These are phyloP conservation scores for Lichtheimia corymbifera DNA, from an alignment of 371 early-diverging fungal species.

Conservation along the genomic window DNA sequence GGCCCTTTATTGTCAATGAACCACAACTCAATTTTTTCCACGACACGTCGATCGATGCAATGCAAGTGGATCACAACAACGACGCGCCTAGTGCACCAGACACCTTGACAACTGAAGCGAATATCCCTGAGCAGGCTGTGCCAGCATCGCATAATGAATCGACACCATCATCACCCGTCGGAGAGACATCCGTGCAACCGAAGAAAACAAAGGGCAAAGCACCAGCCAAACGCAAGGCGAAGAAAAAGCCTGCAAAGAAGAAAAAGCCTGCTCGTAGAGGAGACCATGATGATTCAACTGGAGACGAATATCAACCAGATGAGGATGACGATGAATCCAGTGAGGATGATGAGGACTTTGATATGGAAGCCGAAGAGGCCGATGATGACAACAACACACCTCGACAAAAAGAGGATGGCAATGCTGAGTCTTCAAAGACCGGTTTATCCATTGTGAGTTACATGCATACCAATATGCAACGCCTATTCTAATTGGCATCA, in stretches of 20 bases:
- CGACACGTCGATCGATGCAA: not conserved
- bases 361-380: slow-evolving; percentile 20
- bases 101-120: not conserved
- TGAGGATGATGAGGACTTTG: slow-evolving; percentile 12
- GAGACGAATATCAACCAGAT: slow-evolving; percentile 6
- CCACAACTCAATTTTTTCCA: slow-evolving; percentile 3
- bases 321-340: slow-evolving; percentile 12
- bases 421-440: not conserved
- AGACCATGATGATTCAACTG: slow-evolving; percentile 7
- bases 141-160: not conserved
- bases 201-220: not conserved
- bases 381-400: slow-evolving; percentile 7
- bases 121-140: not conserved
- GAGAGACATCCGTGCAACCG: not conserved
- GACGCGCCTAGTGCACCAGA: not conserved
- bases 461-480: not conserved
- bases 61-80: not conserved
- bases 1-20: slow-evolving; percentile 21
- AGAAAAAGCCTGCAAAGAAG: slow-evolving; percentile 13
- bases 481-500: not conserved
- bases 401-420: slow-evolving; percentile 11
- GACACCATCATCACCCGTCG: not conserved
- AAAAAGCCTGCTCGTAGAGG: slow-evolving; percentile 3
- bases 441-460: slow-evolving; percentile 4
- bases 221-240: slow-evolving; percentile 12